Evolutionary conservation across 2,329 filamentous ascomycete species (phyloP), one percentile per base, ranked within the genome.

Genomic region (Xylaria sp.): DNA sequence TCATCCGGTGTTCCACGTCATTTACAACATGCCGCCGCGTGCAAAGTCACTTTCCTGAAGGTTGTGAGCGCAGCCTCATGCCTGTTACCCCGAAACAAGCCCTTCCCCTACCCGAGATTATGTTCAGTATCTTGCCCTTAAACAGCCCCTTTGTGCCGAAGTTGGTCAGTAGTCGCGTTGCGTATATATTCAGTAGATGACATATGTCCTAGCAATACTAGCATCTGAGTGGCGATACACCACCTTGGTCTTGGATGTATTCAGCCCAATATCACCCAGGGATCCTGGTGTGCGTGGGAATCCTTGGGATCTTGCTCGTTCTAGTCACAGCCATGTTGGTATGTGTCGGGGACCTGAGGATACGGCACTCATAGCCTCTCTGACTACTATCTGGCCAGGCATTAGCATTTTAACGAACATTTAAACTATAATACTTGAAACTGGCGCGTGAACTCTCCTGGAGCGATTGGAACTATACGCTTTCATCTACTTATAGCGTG

Each of bases 21-120:
- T 89, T 90, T 91, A 91, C 0, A 88, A 88, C 87, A 91, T 90
- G 0, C 88, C 89, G 0, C 88, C 88, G 59, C 87, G 84, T 10
- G 84, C 85, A 90, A 75, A 0, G 90, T 84, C 0, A 87, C 87
- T 54, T 86, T 81, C 79, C 91, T 88, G 72, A 88, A 90, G 2
- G 89, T 87, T 46, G 81, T 83, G 69, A 89, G 90, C 0, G 88
- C 88, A 3, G 89, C 88, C 67, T 92, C 84, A 59, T 93, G 92
- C 92, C 77, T 95, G 92, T 95, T 1, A 96, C 92, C 13, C 92
- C 93, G 72, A 96, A 96, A 76, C 93, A 96, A 0, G 88, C 89
- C 63, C 92, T 83, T 85, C 86, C 92, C 71, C 89, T 84, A 2
- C 93, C 93, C 6, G 86, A 86, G 46, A 96, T 90, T 66, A 96